Evolutionary conservation across 805 yeast species (phyloP).

Genomic region (Yarrowia keelungensis): DNA sequence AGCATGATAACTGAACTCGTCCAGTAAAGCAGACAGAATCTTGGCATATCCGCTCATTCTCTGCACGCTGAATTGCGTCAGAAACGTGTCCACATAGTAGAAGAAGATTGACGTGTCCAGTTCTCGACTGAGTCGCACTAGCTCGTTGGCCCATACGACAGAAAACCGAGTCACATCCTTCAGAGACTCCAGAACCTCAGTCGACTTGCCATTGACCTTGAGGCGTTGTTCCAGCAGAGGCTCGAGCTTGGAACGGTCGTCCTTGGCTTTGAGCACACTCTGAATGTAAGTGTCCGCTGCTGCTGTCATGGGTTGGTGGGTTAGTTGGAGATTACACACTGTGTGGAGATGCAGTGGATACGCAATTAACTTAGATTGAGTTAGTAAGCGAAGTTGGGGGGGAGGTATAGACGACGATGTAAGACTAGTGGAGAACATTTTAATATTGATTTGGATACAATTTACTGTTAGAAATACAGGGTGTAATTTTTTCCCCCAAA

Average conservation of each 20-base stretch:
- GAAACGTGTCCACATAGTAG: slow-evolving; percentile 16
- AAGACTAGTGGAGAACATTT: too few relatives aligned
- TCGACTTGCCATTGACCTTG: slow-evolving; percentile 11
- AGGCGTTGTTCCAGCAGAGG: slow-evolving; percentile 13
- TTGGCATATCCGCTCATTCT: background rate
- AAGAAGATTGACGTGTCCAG: slow-evolving; percentile 17
- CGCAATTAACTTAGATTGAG: background rate
- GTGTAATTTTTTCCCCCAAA: too few relatives aligned
- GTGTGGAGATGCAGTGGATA: slow-evolving; percentile 14
- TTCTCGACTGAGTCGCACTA: slow-evolving; percentile 12
- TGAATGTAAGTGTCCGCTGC: slow-evolving; percentile 20
- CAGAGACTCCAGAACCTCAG: slow-evolving; percentile 22
- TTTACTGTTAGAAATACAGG: too few relatives aligned
- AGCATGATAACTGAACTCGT: slow-evolving; percentile 13
- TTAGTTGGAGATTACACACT: background rate
- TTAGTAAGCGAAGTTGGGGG: background rate
- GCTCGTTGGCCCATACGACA: slow-evolving; percentile 29
- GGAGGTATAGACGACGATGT: too few relatives aligned
- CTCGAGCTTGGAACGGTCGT: slow-evolving; percentile 7
- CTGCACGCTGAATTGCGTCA: slow-evolving; percentile 1
- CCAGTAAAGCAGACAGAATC: slow-evolving; percentile 13
- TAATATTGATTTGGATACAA: too few relatives aligned
- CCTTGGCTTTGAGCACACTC: slow-evolving; percentile 5
- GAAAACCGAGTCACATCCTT: slow-evolving; percentile 21
- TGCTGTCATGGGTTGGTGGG: slow-evolving; percentile 1